phyloP scores from a whole-genome alignment of 306 rosid species.

The Lupinus albus region DNA sequence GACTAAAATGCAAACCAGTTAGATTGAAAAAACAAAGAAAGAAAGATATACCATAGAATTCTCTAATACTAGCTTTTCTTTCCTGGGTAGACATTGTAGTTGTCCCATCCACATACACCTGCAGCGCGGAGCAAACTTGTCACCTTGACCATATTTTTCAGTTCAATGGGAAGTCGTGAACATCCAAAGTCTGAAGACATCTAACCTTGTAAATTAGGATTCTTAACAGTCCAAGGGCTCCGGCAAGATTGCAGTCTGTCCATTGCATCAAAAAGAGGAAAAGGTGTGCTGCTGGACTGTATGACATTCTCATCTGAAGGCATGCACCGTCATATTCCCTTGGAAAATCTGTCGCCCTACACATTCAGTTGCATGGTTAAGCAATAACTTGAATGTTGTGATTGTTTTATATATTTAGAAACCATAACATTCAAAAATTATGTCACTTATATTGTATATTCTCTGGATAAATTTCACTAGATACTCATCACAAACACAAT shows the following conservation, averaged over 20 bases:
- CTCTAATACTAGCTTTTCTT: slow-evolving; percentile 91
- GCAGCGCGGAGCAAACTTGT: slow-evolving; percentile 33
- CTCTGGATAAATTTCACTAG: too few species aligned
- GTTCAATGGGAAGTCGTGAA: slow-evolving; percentile 38
- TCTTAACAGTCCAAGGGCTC: slow-evolving; percentile 88
- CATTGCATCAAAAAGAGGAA: slow-evolving; percentile 93
- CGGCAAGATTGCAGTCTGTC: slow-evolving; percentile 96
- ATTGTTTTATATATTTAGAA: slow-evolving; percentile 2
- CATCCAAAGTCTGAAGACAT: background rate
- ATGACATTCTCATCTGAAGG: slow-evolving; percentile 98
- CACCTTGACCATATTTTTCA: slow-evolving; percentile 35
- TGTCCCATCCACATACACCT: slow-evolving; percentile 97
- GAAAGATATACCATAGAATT: slow-evolving; percentile 74
- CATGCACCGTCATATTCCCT: slow-evolving; percentile 95
- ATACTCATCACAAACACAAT: slow-evolving; percentile 25
- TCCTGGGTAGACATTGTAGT: slow-evolving; percentile 96
- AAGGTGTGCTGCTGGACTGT: slow-evolving; percentile 93
- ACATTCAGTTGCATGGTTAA: slow-evolving; percentile 35
- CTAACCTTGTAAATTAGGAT: slow-evolving; percentile 85
- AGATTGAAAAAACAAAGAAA: background rate
- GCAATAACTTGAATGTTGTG: background rate
- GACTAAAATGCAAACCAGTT: slow-evolving; percentile 18
- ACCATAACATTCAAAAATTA: slow-evolving; percentile 19
- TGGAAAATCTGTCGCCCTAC: slow-evolving; percentile 86
- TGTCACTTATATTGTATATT: background rate